A percentile compares a stretch with the other conserved stretches of the same genome.
phyloP scores from a whole-genome alignment of 805 yeast species.

The Metschnikowia gruessii region DNA sequence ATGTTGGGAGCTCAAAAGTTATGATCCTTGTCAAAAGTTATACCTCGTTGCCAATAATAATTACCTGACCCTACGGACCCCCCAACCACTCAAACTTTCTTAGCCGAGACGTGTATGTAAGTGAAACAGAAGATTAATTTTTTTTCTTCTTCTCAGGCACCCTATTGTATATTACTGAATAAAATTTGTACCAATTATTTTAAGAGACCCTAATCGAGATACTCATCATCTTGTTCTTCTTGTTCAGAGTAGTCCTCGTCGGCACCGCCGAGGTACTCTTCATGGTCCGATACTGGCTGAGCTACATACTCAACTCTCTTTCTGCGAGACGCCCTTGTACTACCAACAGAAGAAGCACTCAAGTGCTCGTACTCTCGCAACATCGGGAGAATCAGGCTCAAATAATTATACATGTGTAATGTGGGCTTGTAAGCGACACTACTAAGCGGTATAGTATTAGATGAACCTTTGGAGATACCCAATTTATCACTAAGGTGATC shows the following conservation, averaged over 20 bases:
- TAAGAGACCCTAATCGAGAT: conserved; percentile 2
- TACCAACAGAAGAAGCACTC: conserved; percentile 6
- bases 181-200: background rate
- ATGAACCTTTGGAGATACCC: conserved; percentile 14
- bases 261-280: conserved; percentile 7
- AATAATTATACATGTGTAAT: conserved; percentile 28
- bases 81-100: too few species aligned
- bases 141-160: background rate
- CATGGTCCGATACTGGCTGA: conserved; percentile 5
- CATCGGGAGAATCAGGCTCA: conserved; percentile 28
- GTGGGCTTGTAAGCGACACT: conserved; percentile 29
- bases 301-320: conserved; percentile 17
- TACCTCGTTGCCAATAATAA: background rate
- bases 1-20: conserved; percentile 51
- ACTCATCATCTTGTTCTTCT: conserved; percentile 17
- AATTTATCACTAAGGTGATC: conserved; percentile 24
- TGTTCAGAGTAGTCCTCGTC: conserved; percentile 15
- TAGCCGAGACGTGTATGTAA: too few species aligned
- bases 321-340: conserved; percentile 14
- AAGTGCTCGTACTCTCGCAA: conserved; percentile 18
- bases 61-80: background rate
- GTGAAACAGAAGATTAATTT: too few species aligned
- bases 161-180: conserved; percentile 1
- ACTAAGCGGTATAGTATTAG: conserved; percentile 15
- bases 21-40: background rate